These are phyloP conservation scores for Tetramitus jugosus DNA, from an alignment of 208 protist species.

Conservation along the genomic window DNA sequence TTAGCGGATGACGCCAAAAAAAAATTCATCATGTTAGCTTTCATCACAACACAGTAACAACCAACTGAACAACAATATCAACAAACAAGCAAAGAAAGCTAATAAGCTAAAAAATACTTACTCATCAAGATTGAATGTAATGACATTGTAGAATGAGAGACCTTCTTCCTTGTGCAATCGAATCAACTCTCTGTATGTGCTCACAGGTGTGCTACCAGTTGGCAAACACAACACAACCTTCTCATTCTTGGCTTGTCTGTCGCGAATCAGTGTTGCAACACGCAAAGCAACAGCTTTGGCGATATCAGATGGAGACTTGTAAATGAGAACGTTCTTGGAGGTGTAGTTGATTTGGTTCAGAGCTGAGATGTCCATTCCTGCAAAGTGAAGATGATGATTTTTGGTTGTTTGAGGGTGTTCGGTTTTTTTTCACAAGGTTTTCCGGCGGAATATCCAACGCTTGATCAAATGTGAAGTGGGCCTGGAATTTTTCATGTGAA, in stretches of 20 bases:
- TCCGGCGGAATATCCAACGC: too few relatives aligned
- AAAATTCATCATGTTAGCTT: slow-evolving; percentile 20
- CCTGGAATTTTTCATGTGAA: too few relatives aligned
- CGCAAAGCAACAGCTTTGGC: not conserved
- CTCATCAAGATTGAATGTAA: slow-evolving; percentile 50
- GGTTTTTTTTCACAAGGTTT: too few relatives aligned
- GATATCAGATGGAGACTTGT: not conserved
- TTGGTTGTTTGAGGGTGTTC: too few relatives aligned
- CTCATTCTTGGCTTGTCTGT: not conserved
- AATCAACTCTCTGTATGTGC: slow-evolving; percentile 43
- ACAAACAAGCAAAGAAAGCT: too few relatives aligned
- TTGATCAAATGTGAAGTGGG: too few relatives aligned
- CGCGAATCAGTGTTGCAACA: not conserved
- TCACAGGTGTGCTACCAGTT: slow-evolving; percentile 30
- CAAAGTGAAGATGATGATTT: too few relatives aligned
- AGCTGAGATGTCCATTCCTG: too few relatives aligned
- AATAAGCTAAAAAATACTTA: slow-evolving; percentile 29
- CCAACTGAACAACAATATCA: too few relatives aligned
- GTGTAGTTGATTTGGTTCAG: too few relatives aligned
- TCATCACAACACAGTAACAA: slow-evolving; percentile 34
- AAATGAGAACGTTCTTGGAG: not conserved
- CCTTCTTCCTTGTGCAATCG: slow-evolving; percentile 36
- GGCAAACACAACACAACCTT: slow-evolving; percentile 17
- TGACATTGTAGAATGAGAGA: slow-evolving; percentile 42
- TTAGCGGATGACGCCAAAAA: too few relatives aligned